Evolutionary conservation across 441 rosid species (phyloP).

Genomic region (Gossypium trilobum): DNA sequence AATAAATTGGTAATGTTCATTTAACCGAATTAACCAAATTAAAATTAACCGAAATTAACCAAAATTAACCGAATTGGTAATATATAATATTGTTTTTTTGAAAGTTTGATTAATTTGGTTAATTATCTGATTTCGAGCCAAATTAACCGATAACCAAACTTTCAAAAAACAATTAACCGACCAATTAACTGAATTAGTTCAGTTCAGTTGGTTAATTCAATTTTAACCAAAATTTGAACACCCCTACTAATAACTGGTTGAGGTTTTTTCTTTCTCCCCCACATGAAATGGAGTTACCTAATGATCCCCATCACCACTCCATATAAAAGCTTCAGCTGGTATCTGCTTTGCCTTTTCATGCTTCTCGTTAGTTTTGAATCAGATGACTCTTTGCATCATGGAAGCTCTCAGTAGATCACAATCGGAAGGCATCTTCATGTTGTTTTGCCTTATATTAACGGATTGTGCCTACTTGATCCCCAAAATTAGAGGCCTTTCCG

Average conservation of each 20-base stretch:
- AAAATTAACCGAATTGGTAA: too few relatives aligned
- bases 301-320: constrained; percentile 32
- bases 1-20: too few relatives aligned
- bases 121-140: too few relatives aligned
- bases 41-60: too few relatives aligned
- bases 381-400: constrained; percentile 70
- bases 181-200: too few relatives aligned
- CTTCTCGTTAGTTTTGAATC: constrained; percentile 47
- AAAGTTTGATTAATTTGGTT: too few relatives aligned
- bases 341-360: constrained; percentile 36
- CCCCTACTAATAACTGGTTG: constrained; percentile 35
- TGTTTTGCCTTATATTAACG: constrained; percentile 17
- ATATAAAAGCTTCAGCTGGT: constrained; percentile 22
- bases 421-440: constrained; percentile 28
- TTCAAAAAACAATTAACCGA: too few relatives aligned
- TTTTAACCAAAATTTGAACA: too few relatives aligned
- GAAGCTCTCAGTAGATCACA: constrained; percentile 64
- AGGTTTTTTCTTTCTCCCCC: constrained; percentile 63
- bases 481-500: constrained; percentile 60
- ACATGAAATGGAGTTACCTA: constrained; percentile 52
- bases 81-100: too few relatives aligned
- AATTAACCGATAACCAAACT: too few relatives aligned
- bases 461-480: constrained; percentile 41
- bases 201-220: too few relatives aligned
- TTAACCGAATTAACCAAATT: too few relatives aligned